These are phyloP conservation scores for Penicillium sp. DNA, from an alignment of 2,329 filamentous ascomycete species.

Conservation along the genomic window DNA sequence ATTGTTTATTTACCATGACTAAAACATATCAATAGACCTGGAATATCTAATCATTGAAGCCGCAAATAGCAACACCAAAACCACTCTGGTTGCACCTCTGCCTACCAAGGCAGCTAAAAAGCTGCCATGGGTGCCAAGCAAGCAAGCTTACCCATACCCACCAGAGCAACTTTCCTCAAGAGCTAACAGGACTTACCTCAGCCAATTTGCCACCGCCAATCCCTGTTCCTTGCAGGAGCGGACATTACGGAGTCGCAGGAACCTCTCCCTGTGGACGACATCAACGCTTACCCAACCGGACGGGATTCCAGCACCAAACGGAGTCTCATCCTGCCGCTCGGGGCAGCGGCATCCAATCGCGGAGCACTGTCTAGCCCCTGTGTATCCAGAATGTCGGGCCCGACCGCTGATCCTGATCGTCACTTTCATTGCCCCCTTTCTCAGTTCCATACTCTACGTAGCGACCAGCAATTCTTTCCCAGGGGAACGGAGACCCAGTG, in stretches of 20 bases:
- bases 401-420: conserved; percentile 17
- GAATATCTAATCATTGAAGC: neutral
- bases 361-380: neutral
- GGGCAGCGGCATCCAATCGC: conserved; percentile 14
- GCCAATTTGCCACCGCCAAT: conserved; percentile 10
- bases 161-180: neutral
- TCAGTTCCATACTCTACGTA: neutral
- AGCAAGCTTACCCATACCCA: neutral
- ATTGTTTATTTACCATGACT: neutral
- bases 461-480: too few relatives aligned
- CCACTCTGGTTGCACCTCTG: neutral
- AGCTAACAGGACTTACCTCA: neutral
- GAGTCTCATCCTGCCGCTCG: conserved; percentile 21
- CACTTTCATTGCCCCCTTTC: conserved; percentile 10
- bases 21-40: neutral
- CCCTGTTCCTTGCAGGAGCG: conserved; percentile 20
- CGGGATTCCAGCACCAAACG: conserved; percentile 9
- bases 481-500: neutral
- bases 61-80: neutral
- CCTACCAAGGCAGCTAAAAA: neutral
- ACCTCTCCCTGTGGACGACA: conserved; percentile 8
- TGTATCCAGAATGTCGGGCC: conserved; percentile 15
- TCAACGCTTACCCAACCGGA: conserved; percentile 16
- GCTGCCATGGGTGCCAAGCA: neutral
- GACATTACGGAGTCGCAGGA: conserved; percentile 13